phyloP scores from a whole-genome alignment of 805 yeast genomes.

The Kodamaea leandrae region DNA sequence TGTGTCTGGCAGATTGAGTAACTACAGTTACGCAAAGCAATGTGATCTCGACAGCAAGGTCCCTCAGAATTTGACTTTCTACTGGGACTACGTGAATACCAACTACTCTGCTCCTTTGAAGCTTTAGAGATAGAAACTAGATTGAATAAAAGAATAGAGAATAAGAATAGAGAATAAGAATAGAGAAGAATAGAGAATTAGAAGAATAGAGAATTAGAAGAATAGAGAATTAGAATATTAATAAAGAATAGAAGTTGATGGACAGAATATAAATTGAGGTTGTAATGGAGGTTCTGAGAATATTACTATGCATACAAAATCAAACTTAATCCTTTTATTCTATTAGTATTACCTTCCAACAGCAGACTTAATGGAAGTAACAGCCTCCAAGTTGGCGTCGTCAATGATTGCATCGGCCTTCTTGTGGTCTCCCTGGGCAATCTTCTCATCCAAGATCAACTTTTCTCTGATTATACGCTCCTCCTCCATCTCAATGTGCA shows the following conservation, averaged over 20 bases:
- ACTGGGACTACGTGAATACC: constrained; percentile 37
- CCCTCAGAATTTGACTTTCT: constrained; percentile 31
- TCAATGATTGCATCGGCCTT: constrained; percentile 13
- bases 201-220: too few species aligned
- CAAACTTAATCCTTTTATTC: too few species aligned
- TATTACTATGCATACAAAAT: too few species aligned
- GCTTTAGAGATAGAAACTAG: not conserved
- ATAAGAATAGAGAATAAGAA: too few species aligned
- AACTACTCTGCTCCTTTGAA: constrained; percentile 22
- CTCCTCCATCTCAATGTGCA: constrained; percentile 40
- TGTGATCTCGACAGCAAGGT: constrained; percentile 22
- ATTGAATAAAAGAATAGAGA: too few species aligned
- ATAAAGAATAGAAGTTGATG: too few species aligned
- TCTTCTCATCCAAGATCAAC: constrained; percentile 5
- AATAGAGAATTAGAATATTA: too few species aligned
- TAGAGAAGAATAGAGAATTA: too few species aligned
- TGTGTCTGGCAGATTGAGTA: constrained; percentile 27
- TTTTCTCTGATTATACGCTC: constrained; percentile 30
- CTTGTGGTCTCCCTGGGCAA: not conserved
- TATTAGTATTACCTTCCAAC: constrained; percentile 21
- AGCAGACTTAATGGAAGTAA: constrained; percentile 30
- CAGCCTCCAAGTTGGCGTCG: constrained; percentile 22
- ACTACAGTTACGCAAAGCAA: constrained; percentile 21
- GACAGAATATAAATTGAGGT: too few species aligned
- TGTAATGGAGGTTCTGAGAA: too few species aligned